Evolutionary conservation across 345 rosid species (phyloP), one percentile per base, ranked within the genome.

Genomic region (Syzygium aqueum): DNA sequence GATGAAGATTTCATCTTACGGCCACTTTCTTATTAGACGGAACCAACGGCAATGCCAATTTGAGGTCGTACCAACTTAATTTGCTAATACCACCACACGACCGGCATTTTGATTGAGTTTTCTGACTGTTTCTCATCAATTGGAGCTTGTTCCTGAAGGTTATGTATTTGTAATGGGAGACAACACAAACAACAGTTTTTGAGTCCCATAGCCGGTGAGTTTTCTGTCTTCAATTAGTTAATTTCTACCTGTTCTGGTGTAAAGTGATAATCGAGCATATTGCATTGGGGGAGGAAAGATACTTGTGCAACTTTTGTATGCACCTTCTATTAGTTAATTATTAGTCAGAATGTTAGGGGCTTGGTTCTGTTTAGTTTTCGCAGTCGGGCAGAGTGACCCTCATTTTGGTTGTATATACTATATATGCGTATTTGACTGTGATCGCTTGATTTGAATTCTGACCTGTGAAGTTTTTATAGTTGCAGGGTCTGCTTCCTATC

Each of bases 141-240:
- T 92, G 91, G 94, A 97, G 99, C 63, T 89, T 86, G 94, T 97
- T 73, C 99, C 98, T 28, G 94, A 96, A 91, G 98, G 93, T 77
- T 93, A 89, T 88, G 98, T 96, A 77, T 96, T 95, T 89, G 99
- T 97, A 52, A 85, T 97, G 95, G 98, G 99, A 61, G 99, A 97
- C 92, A 97, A 97, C 86, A 96, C 98, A 17, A 97, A 97, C 87
- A 95, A 96, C 87, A 97, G 99, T 87, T 94, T 33, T 93, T 63
- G 99, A 97, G 87, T 97, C 99, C 77, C 98, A 95, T 87, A 80
- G 93, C 91, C 96, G 99, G 99, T 97, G 94, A 92, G 78, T 88
- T 61, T 51, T 30, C 49, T 65, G 28, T 77, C 86, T 57, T 27
- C 22, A 33, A 33, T 33, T 33, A 33, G 15, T 13, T 13, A 56